These are phyloP conservation scores for Malus fusca DNA, from an alignment of 306 rosid species.

Conservation along the genomic window DNA sequence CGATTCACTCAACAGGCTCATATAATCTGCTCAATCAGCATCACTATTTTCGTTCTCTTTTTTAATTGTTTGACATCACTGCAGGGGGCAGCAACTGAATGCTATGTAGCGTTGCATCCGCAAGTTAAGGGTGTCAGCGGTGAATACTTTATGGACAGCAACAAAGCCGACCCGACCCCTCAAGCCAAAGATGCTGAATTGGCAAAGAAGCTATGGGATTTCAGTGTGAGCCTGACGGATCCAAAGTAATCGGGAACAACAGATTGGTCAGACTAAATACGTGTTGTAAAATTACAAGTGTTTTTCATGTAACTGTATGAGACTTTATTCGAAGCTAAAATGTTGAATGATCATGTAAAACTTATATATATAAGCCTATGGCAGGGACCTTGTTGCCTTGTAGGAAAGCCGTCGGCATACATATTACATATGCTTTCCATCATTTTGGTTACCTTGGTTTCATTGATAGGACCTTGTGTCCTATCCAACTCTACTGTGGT, in stretches of 20 bases:
- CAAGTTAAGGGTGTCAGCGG: constrained; percentile 36
- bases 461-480: too few relatives aligned
- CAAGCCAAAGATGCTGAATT: constrained; percentile 26
- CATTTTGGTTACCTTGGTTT: constrained; percentile 19
- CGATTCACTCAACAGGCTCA: neutral
- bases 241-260: constrained; percentile 5
- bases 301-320: neutral
- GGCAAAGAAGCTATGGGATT: constrained; percentile 41
- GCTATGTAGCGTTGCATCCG: constrained; percentile 43
- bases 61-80: neutral
- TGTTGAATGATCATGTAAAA: neutral
- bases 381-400: neutral
- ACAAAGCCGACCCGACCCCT: constrained; percentile 17
- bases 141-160: constrained; percentile 34
- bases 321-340: neutral
- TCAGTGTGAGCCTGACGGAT: constrained; percentile 23
- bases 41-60: neutral
- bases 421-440: neutral
- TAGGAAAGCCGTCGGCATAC: neutral
- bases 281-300: neutral
- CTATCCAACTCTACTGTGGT: constrained; percentile 29
- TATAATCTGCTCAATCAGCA: neutral
- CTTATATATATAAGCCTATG: neutral
- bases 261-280: neutral
- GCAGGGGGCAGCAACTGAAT: constrained; percentile 45